Percentiles rank a stretch among this genome's conserved stretches.
These are phyloP conservation scores for Ambrosia trifida DNA, from an alignment of 129 eudicot species.

Conservation along the genomic window DNA sequence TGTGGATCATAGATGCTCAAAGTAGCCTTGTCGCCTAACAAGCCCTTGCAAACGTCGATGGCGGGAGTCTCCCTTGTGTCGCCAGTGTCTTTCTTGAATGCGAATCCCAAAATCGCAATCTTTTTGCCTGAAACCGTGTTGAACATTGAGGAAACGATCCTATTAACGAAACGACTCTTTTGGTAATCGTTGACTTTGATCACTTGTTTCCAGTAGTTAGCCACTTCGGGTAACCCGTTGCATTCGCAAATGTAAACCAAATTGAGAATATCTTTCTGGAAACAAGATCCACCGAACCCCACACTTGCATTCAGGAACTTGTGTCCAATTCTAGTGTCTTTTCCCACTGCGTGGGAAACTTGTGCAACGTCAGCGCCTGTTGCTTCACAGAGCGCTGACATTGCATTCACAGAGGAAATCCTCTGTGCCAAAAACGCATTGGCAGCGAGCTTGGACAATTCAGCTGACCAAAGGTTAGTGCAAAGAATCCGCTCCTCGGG, in stretches of 20 bases:
- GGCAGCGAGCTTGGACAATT: constrained; percentile 79
- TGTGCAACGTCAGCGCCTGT: constrained; percentile 75
- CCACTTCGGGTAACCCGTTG: constrained; percentile 71
- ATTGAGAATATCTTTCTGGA: constrained; percentile 78
- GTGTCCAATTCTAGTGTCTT: constrained; percentile 67
- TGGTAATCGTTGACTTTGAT: constrained; percentile 81
- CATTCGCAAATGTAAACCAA: constrained; percentile 81
- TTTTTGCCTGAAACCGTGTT: constrained; percentile 76
- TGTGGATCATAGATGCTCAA: constrained; percentile 83
- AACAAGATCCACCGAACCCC: constrained; percentile 83
- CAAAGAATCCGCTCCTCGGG: constrained; percentile 70
- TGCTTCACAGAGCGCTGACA: constrained; percentile 78
- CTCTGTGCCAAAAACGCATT: constrained; percentile 81
- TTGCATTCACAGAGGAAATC: constrained; percentile 75
- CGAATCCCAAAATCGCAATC: constrained; percentile 71
- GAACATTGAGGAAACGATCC: constrained; percentile 74
- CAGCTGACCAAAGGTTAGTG: constrained; percentile 88
- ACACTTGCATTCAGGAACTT: constrained; percentile 79
- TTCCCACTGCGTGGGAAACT: constrained; percentile 78
- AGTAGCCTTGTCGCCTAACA: constrained; percentile 58
- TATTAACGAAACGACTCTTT: constrained; percentile 69
- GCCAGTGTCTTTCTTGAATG: constrained; percentile 78
- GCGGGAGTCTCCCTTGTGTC: constrained; percentile 85
- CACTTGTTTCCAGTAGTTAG: constrained; percentile 78
- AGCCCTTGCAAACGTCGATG: constrained; percentile 74